Conservation (phyloP, 805 yeast species). For the Cyberlindnera euphorbiiphila region DNA sequence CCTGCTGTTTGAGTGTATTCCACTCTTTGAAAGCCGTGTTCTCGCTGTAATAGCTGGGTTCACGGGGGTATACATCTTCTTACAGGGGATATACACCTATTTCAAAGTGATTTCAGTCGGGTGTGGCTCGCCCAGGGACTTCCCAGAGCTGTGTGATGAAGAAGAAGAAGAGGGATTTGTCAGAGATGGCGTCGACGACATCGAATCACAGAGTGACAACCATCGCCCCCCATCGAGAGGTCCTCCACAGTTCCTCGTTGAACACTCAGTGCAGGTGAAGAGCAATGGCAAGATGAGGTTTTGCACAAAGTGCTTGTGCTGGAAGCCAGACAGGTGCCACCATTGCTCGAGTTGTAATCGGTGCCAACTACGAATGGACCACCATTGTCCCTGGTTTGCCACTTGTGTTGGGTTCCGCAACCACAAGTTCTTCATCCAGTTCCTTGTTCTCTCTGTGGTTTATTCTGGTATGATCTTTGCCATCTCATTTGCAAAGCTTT, state of each 20-base stretch:
- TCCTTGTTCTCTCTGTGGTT: conserved; percentile 50
- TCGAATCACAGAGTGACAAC: no score
- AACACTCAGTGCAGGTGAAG: conserved; percentile 42
- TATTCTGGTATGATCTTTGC: conserved; percentile 42
- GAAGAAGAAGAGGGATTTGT: conserved; percentile 27
- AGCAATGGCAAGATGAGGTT: conserved; percentile 62
- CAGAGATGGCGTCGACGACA: no score
- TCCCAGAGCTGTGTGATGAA: conserved; percentile 34
- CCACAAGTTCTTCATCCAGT: conserved; percentile 77
- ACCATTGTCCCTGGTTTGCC: conserved; percentile 94
- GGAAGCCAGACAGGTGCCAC: conserved; percentile 85
- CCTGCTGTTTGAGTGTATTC: conserved; percentile 26
- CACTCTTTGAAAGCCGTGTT: conserved; percentile 15
- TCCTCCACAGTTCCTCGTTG: conserved; percentile 41
- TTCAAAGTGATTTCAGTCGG: conserved; percentile 49
- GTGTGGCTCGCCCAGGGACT: conserved; percentile 65
- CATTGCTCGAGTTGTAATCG: conserved; percentile 72
- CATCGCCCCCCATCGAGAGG: no score
- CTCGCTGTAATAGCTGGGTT: conserved; percentile 22
- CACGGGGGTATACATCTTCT: conserved; percentile 30
- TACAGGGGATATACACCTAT: conserved; percentile 46
- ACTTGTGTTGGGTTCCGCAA: conserved; percentile 80
- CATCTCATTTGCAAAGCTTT: conserved; percentile 40
- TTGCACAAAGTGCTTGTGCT: conserved; percentile 64
- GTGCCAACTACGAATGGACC: conserved; percentile 87